Evolutionary conservation across 306 rosid genomes (phyloP).

Genomic region (Carpinus fangiana): DNA sequence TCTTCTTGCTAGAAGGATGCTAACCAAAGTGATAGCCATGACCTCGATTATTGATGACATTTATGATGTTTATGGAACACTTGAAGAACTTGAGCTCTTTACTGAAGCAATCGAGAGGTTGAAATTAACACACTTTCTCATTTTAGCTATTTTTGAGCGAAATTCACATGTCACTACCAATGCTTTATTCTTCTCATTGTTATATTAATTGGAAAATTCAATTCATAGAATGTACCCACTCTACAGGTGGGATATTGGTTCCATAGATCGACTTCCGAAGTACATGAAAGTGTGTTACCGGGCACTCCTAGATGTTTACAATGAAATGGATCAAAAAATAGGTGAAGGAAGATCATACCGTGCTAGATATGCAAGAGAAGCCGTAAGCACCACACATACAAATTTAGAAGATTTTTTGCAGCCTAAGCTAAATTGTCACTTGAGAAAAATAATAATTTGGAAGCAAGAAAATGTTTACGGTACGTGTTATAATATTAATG

Average conservation of each 20-base stretch:
- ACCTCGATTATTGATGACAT: conserved; percentile 39
- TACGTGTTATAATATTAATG: no score
- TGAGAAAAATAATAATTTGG: no score
- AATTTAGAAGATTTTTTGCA: neutral
- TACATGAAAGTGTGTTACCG: neutral
- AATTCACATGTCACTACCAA: no score
- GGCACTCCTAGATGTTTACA: conserved; percentile 9
- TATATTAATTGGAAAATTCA: neutral
- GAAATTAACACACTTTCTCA: neutral
- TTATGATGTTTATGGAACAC: conserved; percentile 49
- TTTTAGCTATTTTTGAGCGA: neutral
- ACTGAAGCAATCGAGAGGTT: conserved; percentile 50
- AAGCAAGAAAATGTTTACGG: no score
- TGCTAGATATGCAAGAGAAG: conserved; percentile 23
- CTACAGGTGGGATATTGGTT: neutral
- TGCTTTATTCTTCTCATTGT: neutral
- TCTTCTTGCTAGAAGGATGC: conserved; percentile 20
- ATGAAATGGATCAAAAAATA: conserved; percentile 34
- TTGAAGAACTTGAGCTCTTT: conserved; percentile 46
- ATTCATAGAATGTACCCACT: neutral
- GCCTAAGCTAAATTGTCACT: no score
- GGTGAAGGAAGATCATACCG: conserved; percentile 23
- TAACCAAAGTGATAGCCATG: conserved; percentile 25
- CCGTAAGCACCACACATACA: neutral
- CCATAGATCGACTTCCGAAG: conserved; percentile 11